Evolutionary conservation across 2,329 filamentous ascomycete genomes (phyloP), one percentile per base, ranked within the genome.

Genomic region (Meredithiella fracta): DNA sequence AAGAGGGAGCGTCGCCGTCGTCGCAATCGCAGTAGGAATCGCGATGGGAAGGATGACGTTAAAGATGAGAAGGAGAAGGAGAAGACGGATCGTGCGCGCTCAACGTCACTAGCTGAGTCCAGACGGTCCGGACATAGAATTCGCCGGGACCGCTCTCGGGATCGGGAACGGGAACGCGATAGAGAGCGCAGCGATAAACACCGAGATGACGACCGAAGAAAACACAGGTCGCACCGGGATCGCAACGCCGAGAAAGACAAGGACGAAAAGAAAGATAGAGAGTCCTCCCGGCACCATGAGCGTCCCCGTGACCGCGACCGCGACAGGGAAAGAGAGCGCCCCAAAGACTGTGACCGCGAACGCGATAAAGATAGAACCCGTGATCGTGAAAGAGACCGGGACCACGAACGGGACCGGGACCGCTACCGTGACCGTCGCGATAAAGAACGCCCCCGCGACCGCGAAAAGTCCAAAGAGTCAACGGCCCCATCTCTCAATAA

Each of bases 21-120:
- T 54, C 60, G 60, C 38, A 67, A 66, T 58, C 65, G 65, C 50
- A 68, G 67, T 62, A 69, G 66, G 42, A 73, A 70, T 59, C 67
- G 68, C 53, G 71, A 72, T 53, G 75, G 76, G 1, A 75, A 78
- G 60, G 78, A 75, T 40, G 82, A 80, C 14, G 67, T 68, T 54
- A 77, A 74, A 11, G 61, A 62, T 20, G 68, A 72, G 15, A 67
- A 67, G 61, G 68, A 72, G 51, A 67, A 67, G 61, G 68, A 72
- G 51, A 71, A 72, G 60, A 63, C 73, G 11, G 75, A 80, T 51
- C 75, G 76, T 53, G 80, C 82, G 0, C 75, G 83, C 57, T 86
- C 84, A 3, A 73, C 74, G 3, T 87, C 85, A 1, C 77, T 76
- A 1, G 77, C 79, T 11, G 73, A 75, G 8, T 73, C 74, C 38